Evolutionary conservation across 768 basidiomycete genomes (phyloP), one percentile per base, ranked within the genome.

Genomic region (Boletus vermiculosoides): DNA sequence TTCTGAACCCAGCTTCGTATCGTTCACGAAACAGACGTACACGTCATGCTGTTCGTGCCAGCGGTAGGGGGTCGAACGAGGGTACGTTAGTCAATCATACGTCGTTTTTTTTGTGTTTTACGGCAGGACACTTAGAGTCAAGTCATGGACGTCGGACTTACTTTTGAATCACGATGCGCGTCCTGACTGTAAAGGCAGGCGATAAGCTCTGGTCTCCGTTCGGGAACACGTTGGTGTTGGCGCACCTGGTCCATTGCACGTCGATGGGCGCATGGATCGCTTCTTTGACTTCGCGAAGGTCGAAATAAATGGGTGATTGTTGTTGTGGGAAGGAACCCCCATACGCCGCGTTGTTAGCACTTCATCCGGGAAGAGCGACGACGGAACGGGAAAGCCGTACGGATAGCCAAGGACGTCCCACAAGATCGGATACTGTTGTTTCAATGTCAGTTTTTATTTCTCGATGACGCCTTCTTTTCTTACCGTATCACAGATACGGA

Each of bases 401-500:
- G 88, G 88, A 89, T 18, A n/a, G n/a, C 88, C 88, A 30, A 90
- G 84, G 6, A 90, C 87, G 58, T 90, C 88, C 88, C 87, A 90
- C 13, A 86, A 73, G 40, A 87, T 77, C 0, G 88, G 89, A 70
- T 75, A 88, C 61, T 77, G 44, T 11, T 5, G 30, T 9, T 4
- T 33, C 13, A 8, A 46, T 13, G 31, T 64, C 18, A 62, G 50
- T 30, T 30, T 44, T 41, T 30, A 16, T 25, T 23, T 5, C 1
- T 37, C 3, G 10, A 25, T 18, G 6, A 22, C 0, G 11, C 9
- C n/a, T 4, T 6, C 6, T 25, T 16, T 13, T 64, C 79, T 57
- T 50, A 73, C 78, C 20, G 83, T 87, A 64, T 90, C 88, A 70
- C 88, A 87, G 53, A 91, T 87, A 22, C 86, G 81, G 66, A 90